phyloP scores from a whole-genome alignment of 345 rosid genomes.

The Passiflora organensis region DNA sequence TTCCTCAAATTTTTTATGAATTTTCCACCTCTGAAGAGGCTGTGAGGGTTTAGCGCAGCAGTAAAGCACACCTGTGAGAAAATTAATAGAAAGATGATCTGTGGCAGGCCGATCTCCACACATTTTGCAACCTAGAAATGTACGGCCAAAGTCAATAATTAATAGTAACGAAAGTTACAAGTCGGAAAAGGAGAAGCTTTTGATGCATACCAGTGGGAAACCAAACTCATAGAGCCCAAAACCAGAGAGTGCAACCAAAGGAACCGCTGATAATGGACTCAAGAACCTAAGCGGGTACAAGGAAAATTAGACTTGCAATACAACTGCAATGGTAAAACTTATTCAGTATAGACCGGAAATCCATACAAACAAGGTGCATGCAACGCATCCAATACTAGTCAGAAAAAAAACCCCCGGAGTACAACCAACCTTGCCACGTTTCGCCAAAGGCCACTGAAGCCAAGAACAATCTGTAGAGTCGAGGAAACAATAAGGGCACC shows the following conservation, averaged over 20 bases:
- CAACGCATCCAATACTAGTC: too few species aligned
- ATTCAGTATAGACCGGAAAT: too few species aligned
- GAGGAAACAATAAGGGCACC: constrained; percentile 95
- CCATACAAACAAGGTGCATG: too few species aligned
- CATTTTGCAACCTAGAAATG: constrained; percentile 50
- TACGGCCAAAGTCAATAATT: not conserved
- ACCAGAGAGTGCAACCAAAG: constrained; percentile 80
- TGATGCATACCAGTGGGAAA: constrained; percentile 69
- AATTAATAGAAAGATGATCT: constrained; percentile 68
- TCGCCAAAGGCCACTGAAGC: constrained; percentile 92
- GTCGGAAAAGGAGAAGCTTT: not conserved
- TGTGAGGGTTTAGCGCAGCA: not conserved
- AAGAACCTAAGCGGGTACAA: constrained; percentile 68
- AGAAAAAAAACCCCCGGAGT: too few species aligned
- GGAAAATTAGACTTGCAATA: not conserved
- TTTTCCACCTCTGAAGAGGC: not conserved
- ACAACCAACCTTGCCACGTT: constrained; percentile 97
- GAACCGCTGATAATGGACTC: constrained; percentile 96
- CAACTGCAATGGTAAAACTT: not conserved
- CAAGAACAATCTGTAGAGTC: constrained; percentile 85
- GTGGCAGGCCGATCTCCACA: constrained; percentile 93
- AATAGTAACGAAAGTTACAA: not conserved
- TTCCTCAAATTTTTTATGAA: not conserved
- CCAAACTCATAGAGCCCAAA: constrained; percentile 95
- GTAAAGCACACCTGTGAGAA: constrained; percentile 67